phyloP scores from a whole-genome alignment of 257 asterid genomes.

The Galeopsis tetrahit region DNA sequence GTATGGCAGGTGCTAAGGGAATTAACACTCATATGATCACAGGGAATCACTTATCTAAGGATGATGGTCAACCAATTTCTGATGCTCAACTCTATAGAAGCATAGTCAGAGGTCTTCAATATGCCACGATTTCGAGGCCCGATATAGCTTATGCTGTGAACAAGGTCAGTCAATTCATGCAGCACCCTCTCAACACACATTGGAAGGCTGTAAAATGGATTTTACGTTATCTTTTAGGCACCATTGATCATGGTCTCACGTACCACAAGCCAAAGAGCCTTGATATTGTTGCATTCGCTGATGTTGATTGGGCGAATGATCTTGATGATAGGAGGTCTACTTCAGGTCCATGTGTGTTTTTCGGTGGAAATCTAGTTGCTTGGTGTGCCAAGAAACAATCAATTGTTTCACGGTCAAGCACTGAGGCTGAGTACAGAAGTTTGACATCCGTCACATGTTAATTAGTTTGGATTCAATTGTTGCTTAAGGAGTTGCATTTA shows the following conservation, averaged over 20 bases:
- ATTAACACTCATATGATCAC: no score
- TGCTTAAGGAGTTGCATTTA: neutral
- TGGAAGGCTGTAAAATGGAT: neutral
- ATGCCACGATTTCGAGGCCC: neutral
- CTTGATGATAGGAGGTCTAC: neutral
- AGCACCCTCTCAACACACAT: neutral
- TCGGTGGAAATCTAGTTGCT: no score
- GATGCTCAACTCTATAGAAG: neutral
- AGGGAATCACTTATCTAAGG: no score
- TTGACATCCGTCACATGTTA: no score
- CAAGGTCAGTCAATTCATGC: neutral
- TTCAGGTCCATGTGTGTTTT: no score
- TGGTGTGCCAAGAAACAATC: no score
- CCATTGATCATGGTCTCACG: neutral
- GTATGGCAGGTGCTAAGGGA: no score
- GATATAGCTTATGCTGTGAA: neutral
- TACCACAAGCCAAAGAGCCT: neutral
- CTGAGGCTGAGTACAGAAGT: no score
- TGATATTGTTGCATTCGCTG: no score
- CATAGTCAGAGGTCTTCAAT: neutral
- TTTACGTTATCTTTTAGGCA: neutral
- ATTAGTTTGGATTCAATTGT: no score
- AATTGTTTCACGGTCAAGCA: no score
- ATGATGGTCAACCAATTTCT: no score
- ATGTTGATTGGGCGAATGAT: neutral